Evolutionary conservation across 2,329 filamentous ascomycete species (phyloP).

Genomic region (Nemania sp.): DNA sequence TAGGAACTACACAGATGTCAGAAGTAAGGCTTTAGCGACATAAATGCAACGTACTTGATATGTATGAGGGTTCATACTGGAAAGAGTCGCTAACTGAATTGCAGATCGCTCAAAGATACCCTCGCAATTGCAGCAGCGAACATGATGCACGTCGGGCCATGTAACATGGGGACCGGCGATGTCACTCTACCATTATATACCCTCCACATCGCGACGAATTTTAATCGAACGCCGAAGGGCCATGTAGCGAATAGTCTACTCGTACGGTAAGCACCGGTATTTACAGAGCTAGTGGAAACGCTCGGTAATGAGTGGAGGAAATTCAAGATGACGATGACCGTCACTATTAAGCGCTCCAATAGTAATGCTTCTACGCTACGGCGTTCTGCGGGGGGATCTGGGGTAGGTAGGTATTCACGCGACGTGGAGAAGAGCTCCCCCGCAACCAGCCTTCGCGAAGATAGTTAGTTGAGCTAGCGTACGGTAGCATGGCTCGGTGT

Average conservation of each 20-base stretch:
- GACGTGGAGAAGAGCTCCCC: slow-evolving; percentile 27
- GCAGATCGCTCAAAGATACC: too few species aligned
- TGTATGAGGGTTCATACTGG: slow-evolving; percentile 37
- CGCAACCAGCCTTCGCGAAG: background rate
- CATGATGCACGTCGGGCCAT: background rate
- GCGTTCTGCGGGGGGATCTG: slow-evolving; percentile 1
- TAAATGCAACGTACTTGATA: slow-evolving; percentile 40
- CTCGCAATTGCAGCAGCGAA: background rate
- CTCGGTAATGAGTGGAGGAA: slow-evolving; percentile 34
- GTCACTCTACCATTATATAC: slow-evolving; percentile 20
- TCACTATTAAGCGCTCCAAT: slow-evolving; percentile 32
- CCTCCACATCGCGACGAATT: slow-evolving; percentile 12
- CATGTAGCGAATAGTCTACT: slow-evolving; percentile 16
- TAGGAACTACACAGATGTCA: slow-evolving; percentile 46
- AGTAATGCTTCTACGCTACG: too few species aligned
- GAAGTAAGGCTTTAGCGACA: too few species aligned
- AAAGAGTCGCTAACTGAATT: background rate
- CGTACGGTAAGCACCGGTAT: background rate
- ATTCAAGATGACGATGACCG: slow-evolving; percentile 11
- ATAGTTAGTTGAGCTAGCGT: too few species aligned
- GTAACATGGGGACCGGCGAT: background rate
- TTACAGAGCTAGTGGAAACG: too few species aligned
- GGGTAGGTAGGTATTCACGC: slow-evolving; percentile 18
- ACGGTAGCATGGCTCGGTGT: too few species aligned
- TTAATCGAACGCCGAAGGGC: background rate